Evolutionary conservation across 176 grass and related monocot species (phyloP).

Genomic region (Bothriochloa decipiens): DNA sequence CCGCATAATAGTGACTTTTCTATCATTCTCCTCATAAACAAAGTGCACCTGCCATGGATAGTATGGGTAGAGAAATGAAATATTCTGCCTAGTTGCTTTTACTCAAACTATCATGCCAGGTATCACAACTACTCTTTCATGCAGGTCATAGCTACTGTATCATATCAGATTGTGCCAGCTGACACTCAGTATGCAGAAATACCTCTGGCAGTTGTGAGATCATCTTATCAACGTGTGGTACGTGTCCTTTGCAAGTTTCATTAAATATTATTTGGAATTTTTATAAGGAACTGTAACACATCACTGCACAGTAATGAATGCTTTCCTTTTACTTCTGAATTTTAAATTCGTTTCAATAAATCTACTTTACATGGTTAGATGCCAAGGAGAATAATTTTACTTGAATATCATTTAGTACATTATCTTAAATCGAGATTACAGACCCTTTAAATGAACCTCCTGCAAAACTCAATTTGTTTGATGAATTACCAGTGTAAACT

Average conservation of each 20-base stretch:
- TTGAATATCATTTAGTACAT: background rate
- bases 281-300: background rate
- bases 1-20: background rate
- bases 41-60: background rate
- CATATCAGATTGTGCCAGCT: conserved; percentile 85
- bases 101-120: background rate
- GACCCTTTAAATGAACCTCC: background rate
- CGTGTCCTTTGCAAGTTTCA: conserved; percentile 2
- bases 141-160: conserved; percentile 74
- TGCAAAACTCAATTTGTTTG: conserved; percentile 27
- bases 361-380: conserved; percentile 9
- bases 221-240: conserved; percentile 66
- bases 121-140: conserved; percentile 35
- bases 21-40: background rate
- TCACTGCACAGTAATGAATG: background rate
- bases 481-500: conserved; percentile 13
- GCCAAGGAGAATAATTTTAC: conserved; percentile 12
- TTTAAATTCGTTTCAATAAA: conserved; percentile 5
- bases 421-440: background rate
- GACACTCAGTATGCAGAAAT: conserved; percentile 90
- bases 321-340: conserved; percentile 6
- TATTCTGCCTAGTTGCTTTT: conserved; percentile 18
- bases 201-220: conserved; percentile 79
- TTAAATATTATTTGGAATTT: background rate
- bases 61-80: background rate